A percentile compares a stretch with the other conserved stretches of the same genome.
phyloP scores from a whole-genome alignment of 768 basidiomycete species.

The Serendipita vermifera region DNA sequence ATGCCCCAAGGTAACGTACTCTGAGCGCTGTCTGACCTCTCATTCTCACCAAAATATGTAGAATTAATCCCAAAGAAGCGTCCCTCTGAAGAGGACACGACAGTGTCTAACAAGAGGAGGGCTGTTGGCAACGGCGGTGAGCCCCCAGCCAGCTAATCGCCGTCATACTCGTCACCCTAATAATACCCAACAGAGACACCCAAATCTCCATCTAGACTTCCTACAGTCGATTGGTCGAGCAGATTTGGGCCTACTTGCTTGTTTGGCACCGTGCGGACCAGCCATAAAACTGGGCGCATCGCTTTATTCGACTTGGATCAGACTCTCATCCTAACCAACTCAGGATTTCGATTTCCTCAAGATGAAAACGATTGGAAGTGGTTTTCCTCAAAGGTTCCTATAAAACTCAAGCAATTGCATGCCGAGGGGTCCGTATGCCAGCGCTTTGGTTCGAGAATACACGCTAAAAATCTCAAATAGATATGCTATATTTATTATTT shows the following conservation, averaged over 20 bases:
- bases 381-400: slow-evolving; percentile 56
- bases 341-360: slow-evolving; percentile 25
- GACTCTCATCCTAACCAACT: slow-evolving; percentile 48
- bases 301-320: slow-evolving; percentile 82
- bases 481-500: slow-evolving; percentile 62
- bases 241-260: background rate
- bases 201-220: no score
- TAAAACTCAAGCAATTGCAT: slow-evolving; percentile 46
- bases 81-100: background rate
- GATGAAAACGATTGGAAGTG: slow-evolving; percentile 46
- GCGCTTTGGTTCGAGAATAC: no score
- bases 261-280: background rate
- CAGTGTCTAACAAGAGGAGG: background rate
- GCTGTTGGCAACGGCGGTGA: background rate
- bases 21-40: background rate
- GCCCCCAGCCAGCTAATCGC: no score
- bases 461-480: slow-evolving; percentile 25
- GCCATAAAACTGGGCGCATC: slow-evolving; percentile 23
- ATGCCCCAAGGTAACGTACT: background rate
- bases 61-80: background rate
- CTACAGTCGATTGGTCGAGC: background rate
- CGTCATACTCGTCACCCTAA: no score
- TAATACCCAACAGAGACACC: no score
- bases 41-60: background rate
- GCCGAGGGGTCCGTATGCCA: slow-evolving; percentile 41